Conservation (phyloP, 768 basidiomycete genomes). For the Mycena indigotica region DNA sequence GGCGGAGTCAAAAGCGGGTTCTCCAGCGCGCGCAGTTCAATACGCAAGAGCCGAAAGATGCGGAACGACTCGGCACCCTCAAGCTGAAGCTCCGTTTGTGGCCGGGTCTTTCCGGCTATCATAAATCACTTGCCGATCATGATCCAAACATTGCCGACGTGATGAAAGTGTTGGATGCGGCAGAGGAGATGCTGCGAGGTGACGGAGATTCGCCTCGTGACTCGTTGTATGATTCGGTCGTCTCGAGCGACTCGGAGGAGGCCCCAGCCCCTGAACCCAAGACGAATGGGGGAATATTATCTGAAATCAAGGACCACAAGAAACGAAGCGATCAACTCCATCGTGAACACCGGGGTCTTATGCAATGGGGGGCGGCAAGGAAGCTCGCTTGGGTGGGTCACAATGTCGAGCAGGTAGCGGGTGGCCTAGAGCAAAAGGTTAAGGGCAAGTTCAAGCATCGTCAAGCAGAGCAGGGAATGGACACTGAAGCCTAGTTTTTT, state of each 20-base stretch:
- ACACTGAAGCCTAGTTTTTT: conserved; percentile 40
- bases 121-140: conserved; percentile 34
- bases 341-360: conserved; percentile 60
- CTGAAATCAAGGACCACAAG: conserved; percentile 44
- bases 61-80: conserved; percentile 22
- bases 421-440: conserved; percentile 43
- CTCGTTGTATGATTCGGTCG: conserved; percentile 26
- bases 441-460: conserved; percentile 39
- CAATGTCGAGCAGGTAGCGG: conserved; percentile 47
- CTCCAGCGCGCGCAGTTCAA: conserved; percentile 33
- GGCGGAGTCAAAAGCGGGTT: conserved; percentile 24
- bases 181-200: conserved; percentile 33
- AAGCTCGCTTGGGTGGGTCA: conserved; percentile 60
- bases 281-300: conserved; percentile 25
- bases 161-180: conserved; percentile 47
- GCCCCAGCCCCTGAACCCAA: conserved; percentile 5
- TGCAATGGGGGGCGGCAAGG: conserved; percentile 60
- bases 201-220: conserved; percentile 26
- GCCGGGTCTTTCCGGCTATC: conserved; percentile 45
- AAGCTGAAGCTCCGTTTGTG: conserved; percentile 41
- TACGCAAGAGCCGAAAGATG: conserved; percentile 14
- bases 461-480: conserved; percentile 37
- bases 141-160: conserved; percentile 40
- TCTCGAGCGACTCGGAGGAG: conserved; percentile 19
- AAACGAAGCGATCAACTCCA: conserved; percentile 47